Evolutionary conservation across 129 eudicot species (phyloP).

Genomic region (Lactuca sativa): DNA sequence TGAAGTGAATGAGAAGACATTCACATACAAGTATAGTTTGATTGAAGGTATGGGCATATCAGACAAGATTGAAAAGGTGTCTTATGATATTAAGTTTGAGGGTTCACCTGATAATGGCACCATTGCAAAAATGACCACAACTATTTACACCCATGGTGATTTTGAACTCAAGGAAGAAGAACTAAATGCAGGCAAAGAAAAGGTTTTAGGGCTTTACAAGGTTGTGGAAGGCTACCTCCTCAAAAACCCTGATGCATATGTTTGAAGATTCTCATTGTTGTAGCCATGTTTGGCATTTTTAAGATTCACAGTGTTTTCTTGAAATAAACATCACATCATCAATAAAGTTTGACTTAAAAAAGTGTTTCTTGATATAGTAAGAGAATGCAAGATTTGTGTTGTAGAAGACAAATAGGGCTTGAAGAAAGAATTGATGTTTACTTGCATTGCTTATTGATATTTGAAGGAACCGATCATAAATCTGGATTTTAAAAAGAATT

Average conservation of each 20-base stretch:
- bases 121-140: slow-evolving; percentile 35
- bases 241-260: slow-evolving; percentile 40
- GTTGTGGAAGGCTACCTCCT: slow-evolving; percentile 48
- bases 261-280: slow-evolving; percentile 10
- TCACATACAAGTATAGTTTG: slow-evolving; percentile 38
- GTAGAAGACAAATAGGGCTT: too few species aligned
- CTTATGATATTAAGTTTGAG: slow-evolving; percentile 29
- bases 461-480: too few species aligned
- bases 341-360: slow-evolving; percentile 10
- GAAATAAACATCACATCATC: slow-evolving; percentile 12
- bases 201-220: slow-evolving; percentile 41
- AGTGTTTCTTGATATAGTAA: slow-evolving; percentile 1
- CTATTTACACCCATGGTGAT: slow-evolving; percentile 28
- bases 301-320: slow-evolving; percentile 4
- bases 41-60: slow-evolving; percentile 38
- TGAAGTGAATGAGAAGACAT: slow-evolving; percentile 27
- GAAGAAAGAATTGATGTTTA: too few species aligned
- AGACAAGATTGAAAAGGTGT: slow-evolving; percentile 41
- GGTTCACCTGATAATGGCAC: slow-evolving; percentile 31
- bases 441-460: too few species aligned
- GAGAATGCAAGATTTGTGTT: neutral
- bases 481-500: too few species aligned
- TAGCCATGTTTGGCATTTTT: slow-evolving; percentile 20
- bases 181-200: slow-evolving; percentile 35
- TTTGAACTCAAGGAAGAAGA: slow-evolving; percentile 38